Percentiles rank a stretch among this genome's conserved stretches.
Evolutionary conservation across 169 alveolate species (phyloP).

Genomic region (Babesia ovis): DNA sequence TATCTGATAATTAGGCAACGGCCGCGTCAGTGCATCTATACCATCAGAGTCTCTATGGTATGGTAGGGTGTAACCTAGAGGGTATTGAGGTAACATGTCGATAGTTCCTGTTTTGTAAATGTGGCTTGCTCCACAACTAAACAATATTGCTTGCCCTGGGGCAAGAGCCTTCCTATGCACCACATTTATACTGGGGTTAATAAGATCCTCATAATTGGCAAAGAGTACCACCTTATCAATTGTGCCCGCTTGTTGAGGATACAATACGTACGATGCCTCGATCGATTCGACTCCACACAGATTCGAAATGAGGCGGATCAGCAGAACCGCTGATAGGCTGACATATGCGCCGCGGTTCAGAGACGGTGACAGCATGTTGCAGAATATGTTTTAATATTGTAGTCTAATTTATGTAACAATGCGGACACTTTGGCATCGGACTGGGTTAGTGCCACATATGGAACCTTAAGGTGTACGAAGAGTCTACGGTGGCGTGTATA

Average conservation of each 20-base stretch:
- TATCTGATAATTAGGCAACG: background rate
- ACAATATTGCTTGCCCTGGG: background rate
- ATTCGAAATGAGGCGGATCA: background rate
- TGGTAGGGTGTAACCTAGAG: background rate
- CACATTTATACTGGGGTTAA: background rate
- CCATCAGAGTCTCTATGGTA: background rate
- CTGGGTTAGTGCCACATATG: too few species aligned
- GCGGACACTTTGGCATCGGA: too few species aligned
- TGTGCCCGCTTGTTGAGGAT: background rate
- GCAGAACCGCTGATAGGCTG: background rate
- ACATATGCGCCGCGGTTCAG: background rate
- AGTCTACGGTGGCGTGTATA: too few species aligned
- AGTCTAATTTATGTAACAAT: too few species aligned
- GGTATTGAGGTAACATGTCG: background rate
- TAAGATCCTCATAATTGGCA: background rate
- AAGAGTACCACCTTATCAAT: background rate
- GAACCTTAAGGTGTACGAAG: too few species aligned
- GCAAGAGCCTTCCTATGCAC: background rate
- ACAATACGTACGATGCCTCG: background rate
- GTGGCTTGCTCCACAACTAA: background rate
- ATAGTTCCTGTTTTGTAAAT: conserved; percentile 2
- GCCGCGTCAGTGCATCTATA: background rate
- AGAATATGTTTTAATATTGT: background rate
- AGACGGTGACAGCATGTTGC: background rate
- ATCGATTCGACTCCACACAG: background rate